Percentiles rank a stretch among this genome's conserved stretches.
Evolutionary conservation across 192 early-diverging fungal species (phyloP).

Genomic region (Pilobolus umbonatus): DNA sequence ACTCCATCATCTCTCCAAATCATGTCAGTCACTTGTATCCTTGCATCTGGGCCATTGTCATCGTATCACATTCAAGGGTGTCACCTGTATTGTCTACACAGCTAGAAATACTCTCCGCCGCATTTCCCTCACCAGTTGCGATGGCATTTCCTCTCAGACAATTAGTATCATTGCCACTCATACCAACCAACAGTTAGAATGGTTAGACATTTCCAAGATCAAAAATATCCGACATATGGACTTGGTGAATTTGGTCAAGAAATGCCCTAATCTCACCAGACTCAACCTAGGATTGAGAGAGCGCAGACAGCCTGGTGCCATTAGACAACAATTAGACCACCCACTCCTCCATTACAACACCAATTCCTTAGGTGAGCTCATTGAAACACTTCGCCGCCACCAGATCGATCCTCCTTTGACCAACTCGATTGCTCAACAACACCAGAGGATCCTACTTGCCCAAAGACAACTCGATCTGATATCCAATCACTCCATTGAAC

Average conservation of each 20-base stretch:
- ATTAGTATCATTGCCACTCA: constrained; percentile 13
- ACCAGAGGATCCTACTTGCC: too few relatives aligned
- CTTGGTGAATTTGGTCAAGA: background rate
- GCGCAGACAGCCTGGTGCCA: background rate
- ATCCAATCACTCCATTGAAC: too few relatives aligned
- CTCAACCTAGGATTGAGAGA: constrained; percentile 7
- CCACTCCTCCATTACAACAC: background rate
- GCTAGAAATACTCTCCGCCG: constrained; percentile 21
- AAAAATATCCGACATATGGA: constrained; percentile 14
- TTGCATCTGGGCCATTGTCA: background rate
- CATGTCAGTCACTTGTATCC: too few relatives aligned
- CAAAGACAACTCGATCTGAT: too few relatives aligned
- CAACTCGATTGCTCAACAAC: too few relatives aligned
- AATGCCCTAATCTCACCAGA: constrained; percentile 35
- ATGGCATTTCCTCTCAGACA: constrained; percentile 14
- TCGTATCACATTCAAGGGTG: background rate
- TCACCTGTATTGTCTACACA: constrained; percentile 2
- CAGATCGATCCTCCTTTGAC: background rate
- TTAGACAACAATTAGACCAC: background rate
- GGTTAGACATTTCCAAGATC: constrained; percentile 37
- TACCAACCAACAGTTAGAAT: constrained; percentile 20
- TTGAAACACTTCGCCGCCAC: background rate
- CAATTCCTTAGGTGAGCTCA: background rate
- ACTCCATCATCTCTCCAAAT: too few relatives aligned
- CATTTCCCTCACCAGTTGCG: constrained; percentile 30